Evolutionary conservation across 306 rosid genomes (phyloP), one percentile per base, ranked within the genome.

Genomic region (Amphicarpaea edgeworthii): DNA sequence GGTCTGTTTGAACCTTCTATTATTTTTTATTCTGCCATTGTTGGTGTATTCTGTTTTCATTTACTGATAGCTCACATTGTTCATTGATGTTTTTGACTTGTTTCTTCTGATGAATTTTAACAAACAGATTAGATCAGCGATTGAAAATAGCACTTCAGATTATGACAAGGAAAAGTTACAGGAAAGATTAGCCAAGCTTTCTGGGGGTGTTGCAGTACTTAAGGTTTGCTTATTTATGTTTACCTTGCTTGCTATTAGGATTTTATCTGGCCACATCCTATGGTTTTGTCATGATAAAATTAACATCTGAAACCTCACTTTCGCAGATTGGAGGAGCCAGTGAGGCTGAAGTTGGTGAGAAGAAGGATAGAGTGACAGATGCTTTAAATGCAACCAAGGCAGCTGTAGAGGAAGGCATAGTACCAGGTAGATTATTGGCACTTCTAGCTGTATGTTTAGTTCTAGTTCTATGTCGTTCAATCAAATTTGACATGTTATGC

Each of bases 381-480:
- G 98, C 98, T 79, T 84, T 93, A 42, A 93, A 93, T 85, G 98
- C 97, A 68, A 93, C 98, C 42, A 93, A 91, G 85, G 98, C 98
- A 17, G 98, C 98, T 3, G 98, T 93, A 24, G 98, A 93, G 77
- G 98, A 93, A 84, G 98, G 98, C 79, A 91, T 90, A 38, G 91
- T 93, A 58, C 91, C 98, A 14, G 98, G 98, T 90, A 79, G 12
- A 60, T 53, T 47, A 34, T 68, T 41, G 15, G 19, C 28, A 19
- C 9, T 37, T 9, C 16, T 11, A 2, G 3, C 23, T 49, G 58
- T 46, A 24, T 32, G 47, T 43, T 55, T 24, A 58, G 20, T 28
- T 26, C 19, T 75, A 34, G 19, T 69, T 14, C 12, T 17, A 51
- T 38, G 24, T 6, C 9, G 40, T 68, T 12, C 69, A 0, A 7